Evolutionary conservation across 257 asterid species (phyloP), one percentile per base, ranked within the genome.

Genomic region (Capsicum pubescens): DNA sequence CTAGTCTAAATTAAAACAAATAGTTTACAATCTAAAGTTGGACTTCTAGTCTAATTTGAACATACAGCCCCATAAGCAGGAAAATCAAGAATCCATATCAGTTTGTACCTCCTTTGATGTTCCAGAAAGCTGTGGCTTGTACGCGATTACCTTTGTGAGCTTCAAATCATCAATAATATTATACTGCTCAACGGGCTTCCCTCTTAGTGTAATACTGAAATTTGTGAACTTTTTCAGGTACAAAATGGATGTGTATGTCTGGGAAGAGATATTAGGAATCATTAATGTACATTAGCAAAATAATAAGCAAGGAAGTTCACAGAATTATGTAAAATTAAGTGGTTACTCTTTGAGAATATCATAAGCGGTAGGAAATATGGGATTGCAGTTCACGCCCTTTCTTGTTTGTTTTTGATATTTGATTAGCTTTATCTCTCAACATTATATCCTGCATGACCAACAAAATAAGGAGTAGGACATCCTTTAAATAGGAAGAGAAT

Each of bases 241-340:
- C 82, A 95, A 87, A 81, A 95, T 89, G 78, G 99, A 95, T 60
- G 98, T 89, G 87, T 95, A 95, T 86, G 97, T 98, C 99, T 95
- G 93, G 67, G 76, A 84, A 88, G 86, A 83, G 86, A 78, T 46
- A 85, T 54, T 42, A 16, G 85, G 2, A 74, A 56, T 59, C 66
- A 48, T 32, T 87, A 77, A 74, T 16, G 66, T 66, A 82, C 66
- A 82, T 56, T 50, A 50, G 74, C 82, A 19, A 79, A 84, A 70
- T 48, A 54, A 52, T 21, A 21, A 17, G 26, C 21, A 76, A 63
- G 63, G 61, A 76, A 52, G 48, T 14, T 52, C 26, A 54, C 11
- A 26, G 81, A n/a, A 76, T 76, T 52, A 26, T 82, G 63, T 50
- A 86, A 59, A 87, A 7, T 68, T 50, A 72, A 89, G 76, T 84